Evolutionary conservation across 164 flowering plant species (phyloP), one percentile per base, ranked within the genome.

Genomic region (Hamamelis virginiana): DNA sequence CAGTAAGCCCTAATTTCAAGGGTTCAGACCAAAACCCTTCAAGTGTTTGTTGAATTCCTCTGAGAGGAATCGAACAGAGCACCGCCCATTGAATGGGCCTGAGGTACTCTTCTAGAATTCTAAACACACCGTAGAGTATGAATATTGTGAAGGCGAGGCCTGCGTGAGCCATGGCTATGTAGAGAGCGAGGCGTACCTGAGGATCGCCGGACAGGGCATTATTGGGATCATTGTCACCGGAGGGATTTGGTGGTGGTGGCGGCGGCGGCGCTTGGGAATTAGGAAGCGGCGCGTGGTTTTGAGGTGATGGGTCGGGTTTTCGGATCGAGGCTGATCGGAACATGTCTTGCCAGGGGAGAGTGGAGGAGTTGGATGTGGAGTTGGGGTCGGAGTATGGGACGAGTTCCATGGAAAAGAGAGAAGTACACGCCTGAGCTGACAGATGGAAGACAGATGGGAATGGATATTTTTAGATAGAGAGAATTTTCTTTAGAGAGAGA

Each of bases 121-220:
- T 89, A 68, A 69, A 76, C 11, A 91, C 83, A 23, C 81, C 89
- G 65, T 78, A 95, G 18, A 92, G 76, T 38, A 84, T 64, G 64
- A 89, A 77, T 11, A 89, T 81, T 22, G 90, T 38, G 60, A 92
- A 82, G 8, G 87, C 86, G 1, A 95, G 77, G 52, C 94, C 91
- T 21, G 94, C 96, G 72, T 95, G 99, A 46, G 99, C 99, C 98
- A 92, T 90, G 78, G 99, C 94, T 68, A 95, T 91, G 86, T 84
- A 95, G 16, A 95, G 72, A 14, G 99, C 98, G 28, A 92, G 89
- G 15, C 90, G 81, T 27, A 89, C 89, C 84, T 92, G 90, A 14
- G 94, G 83, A 53, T 91, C 93, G 12, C 68, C 82, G 33, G 87
- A 71, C 13, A 78, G 61, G 63, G 75, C 13, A 26, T 62, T 67